phyloP scores from a whole-genome alignment of 1,284 basidiomycete genomes.

The Rhodotorula mucilaginosa region DNA sequence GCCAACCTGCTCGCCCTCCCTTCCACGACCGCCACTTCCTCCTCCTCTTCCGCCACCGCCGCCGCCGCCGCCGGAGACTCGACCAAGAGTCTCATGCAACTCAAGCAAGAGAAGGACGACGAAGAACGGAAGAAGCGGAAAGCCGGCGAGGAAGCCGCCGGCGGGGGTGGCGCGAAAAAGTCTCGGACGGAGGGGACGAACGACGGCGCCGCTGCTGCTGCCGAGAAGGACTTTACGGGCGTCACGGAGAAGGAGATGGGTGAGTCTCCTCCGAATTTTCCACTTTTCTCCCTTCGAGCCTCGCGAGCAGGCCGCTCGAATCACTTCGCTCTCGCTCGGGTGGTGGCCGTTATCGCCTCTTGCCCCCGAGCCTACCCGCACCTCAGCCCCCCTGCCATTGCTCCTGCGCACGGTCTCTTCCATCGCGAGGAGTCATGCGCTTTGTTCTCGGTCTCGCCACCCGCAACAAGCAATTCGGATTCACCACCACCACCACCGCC shows the following conservation, averaged over 20 bases:
- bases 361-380: too few species aligned
- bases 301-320: not conserved
- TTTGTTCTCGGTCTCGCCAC: too few species aligned
- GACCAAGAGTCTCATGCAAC: constrained; percentile 55
- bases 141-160: constrained; percentile 47
- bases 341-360: not conserved
- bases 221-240: constrained; percentile 56
- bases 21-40: constrained; percentile 6
- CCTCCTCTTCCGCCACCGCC: not conserved
- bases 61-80: constrained; percentile 49
- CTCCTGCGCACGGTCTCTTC: too few species aligned
- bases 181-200: constrained; percentile 45
- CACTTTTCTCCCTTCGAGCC: not conserved
- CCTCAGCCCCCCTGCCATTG: too few species aligned
- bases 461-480: too few species aligned
- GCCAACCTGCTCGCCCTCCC: constrained; percentile 11
- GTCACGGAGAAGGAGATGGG: constrained; percentile 91
- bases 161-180: constrained; percentile 43
- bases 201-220: constrained; percentile 43
- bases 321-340: not conserved
- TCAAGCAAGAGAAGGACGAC: constrained; percentile 69
- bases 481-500: too few species aligned
- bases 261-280: constrained; percentile 51
- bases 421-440: too few species aligned
- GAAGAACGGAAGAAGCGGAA: constrained; percentile 72